Conservation (phyloP, 2,329 filamentous ascomycete species). For the Bipolaris victoriae region DNA sequence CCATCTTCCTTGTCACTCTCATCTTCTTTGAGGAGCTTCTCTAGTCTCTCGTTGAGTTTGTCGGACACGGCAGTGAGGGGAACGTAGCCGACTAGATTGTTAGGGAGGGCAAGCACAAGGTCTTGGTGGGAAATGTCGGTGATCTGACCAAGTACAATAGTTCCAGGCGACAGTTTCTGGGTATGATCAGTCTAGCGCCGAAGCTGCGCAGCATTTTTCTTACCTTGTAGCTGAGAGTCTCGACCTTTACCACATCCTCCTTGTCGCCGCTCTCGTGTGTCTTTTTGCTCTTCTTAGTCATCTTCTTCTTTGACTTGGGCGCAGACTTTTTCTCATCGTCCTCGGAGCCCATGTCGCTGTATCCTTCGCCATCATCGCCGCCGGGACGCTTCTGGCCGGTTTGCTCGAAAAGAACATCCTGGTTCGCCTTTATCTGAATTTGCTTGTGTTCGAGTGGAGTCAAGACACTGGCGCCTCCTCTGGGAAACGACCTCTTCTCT, state of each 20-base stretch:
- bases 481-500: constrained; percentile 84
- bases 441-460: constrained; percentile 96
- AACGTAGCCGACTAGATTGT: constrained; percentile 89
- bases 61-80: constrained; percentile 92
- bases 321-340: constrained; percentile 50
- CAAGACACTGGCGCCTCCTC: constrained; percentile 87
- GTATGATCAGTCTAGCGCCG: constrained; percentile 22
- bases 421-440: constrained; percentile 90
- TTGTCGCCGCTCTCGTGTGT: constrained; percentile 52
- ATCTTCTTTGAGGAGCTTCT: constrained; percentile 68
- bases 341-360: constrained; percentile 51
- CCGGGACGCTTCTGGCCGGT: constrained; percentile 64
- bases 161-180: constrained; percentile 82
- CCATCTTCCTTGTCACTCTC: constrained; percentile 63
- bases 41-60: constrained; percentile 75
- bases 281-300: constrained; percentile 53
- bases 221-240: constrained; percentile 90
- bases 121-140: constrained; percentile 80
- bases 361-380: constrained; percentile 53
- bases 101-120: constrained; percentile 82
- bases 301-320: constrained; percentile 60
- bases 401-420: constrained; percentile 90
- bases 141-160: constrained; percentile 85
- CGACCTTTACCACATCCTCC: constrained; percentile 68
- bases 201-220: constrained; percentile 25